Evolutionary conservation across 139 green algal genomes (phyloP), one percentile per base, ranked within the genome.

Genomic region (Coelastrella sp.): DNA sequence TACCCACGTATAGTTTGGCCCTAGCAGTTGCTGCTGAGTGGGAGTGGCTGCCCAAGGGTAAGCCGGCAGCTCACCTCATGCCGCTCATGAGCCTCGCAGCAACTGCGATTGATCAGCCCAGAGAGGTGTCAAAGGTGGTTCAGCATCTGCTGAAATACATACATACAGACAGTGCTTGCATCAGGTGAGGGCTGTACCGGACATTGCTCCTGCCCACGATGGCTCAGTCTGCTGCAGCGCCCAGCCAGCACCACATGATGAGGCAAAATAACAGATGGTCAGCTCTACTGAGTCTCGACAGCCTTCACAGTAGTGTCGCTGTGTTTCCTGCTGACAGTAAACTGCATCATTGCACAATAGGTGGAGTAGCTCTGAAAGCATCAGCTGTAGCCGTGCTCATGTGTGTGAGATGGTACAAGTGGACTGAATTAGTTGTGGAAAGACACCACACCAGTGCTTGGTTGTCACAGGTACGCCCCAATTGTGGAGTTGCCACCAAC

Each of bases 1-100:
- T 99, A 10, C 97, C 97, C 9, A 96, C 92, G 0, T 75, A 80
- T 0, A 84, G 92, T 6, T 82, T 99, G 49, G 97, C 97, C 0
- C 83, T 97, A 12, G 97, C 97, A 10, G 94, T 99, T 14, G 97
- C 97, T 20, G 97, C 96, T 22, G 97, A 99, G 86, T 99, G 97
- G 97, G 96, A 98, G 88, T 98, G 95, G 95, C 97, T 99, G 93
- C 95, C 96, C 63, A 83, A 24, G 0, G 85, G 92, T 59, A 94
- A 94, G 91, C 93, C 93, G 6, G 82, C 95, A 78, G 93, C 96
- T 56, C 95, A 96, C 91, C 97, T 96, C n/a, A 99, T 99, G 98
- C 98, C 98, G 5, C 90, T 99, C 6, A 99, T 98, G 96, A 95
- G 94, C 65, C 92, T 99, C 24, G 95, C 94, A 65, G 94, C 96